Evolutionary conservation across 345 rosid species (phyloP).

Genomic region (Hevea brasiliensis): DNA sequence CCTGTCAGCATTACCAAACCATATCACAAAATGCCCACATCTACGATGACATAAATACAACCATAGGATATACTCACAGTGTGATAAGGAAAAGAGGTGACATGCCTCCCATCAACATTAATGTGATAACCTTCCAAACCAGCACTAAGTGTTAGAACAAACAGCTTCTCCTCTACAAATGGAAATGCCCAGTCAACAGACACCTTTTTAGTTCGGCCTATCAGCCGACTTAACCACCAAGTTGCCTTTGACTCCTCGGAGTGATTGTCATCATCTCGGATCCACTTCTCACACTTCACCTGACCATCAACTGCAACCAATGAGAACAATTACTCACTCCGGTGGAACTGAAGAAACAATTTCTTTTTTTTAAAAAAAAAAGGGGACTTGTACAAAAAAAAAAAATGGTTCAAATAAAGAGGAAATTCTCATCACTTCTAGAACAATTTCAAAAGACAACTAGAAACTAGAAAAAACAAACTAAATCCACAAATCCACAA

Average conservation of each 20-base stretch:
- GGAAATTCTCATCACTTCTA: not conserved
- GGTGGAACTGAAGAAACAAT: not conserved
- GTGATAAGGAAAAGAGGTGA: conserved; percentile 88
- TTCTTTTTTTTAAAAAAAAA: not conserved
- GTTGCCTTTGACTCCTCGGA: conserved; percentile 69
- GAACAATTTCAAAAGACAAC: not conserved
- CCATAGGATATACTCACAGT: conserved; percentile 55
- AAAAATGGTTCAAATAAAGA: not conserved
- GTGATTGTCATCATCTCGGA: conserved; percentile 64
- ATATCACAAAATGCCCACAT: conserved; percentile 23
- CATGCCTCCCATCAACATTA: conserved; percentile 84
- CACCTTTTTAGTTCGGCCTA: conserved; percentile 68
- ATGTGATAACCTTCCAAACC: conserved; percentile 94
- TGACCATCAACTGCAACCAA: conserved; percentile 75
- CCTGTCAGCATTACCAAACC: conserved; percentile 46
- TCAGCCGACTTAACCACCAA: conserved; percentile 85
- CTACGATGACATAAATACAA: conserved; percentile 9
- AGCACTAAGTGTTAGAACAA: conserved; percentile 82
- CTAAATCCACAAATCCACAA: not conserved
- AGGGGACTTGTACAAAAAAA: not conserved
- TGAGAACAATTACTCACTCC: conserved; percentile 20
- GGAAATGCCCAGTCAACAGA: conserved; percentile 91
- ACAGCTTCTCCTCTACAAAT: conserved; percentile 70
- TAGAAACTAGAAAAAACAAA: not conserved
- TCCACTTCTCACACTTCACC: conserved; percentile 95